Evolutionary conservation across 1,284 basidiomycete species (phyloP), one percentile per base, ranked within the genome.

Genomic region (Golubevia pallescens): DNA sequence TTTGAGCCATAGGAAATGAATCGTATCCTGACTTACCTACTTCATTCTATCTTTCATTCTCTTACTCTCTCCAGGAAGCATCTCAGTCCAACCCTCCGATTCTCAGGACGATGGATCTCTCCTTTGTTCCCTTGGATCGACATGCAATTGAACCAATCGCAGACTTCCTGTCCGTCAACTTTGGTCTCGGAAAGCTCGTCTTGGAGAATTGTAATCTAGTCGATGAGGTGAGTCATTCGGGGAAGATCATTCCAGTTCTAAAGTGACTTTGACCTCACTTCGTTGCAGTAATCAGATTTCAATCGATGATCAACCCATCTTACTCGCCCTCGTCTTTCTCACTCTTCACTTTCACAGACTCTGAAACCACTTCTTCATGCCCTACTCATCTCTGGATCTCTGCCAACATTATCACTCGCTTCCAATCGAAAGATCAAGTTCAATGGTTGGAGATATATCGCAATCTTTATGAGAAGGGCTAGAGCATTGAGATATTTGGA

Each of bases 331-430:
- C 28, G 28, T 28, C 28, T 28, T 28, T 28, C 28, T 28, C 28
- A 28, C 28, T 57, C 24, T 57, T 24, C 61, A 13, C 38, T 28
- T 6, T 58, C 7, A 23, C 73, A 94, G 91, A 90, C 90, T 56
- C 85, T 98, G 63, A 97, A 97, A 87, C 93, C 93, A 0, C 91
- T 98, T 19, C 88, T 98, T 0, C 95, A 97, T 81, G 91, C 94
- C 0, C 89, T 99, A 0, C 90, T 97, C 61, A 92, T 97, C 58
- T 92, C 93, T 19, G 90, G 90, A 20, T 90, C 91, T 0, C 88
- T 98, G 32, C 92, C 92, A 0, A 93, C 92, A 75, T 88, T 98
- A 21, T 94, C 93, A 7, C 87, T 99, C 20, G 92, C 94, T 1
- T 93, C 93, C 20, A 98, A 98, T 84, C 89, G 90, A 77, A 91